Conservation (phyloP, 2,329 filamentous ascomycete genomes). For the Cladobotryum mycophilum region DNA sequence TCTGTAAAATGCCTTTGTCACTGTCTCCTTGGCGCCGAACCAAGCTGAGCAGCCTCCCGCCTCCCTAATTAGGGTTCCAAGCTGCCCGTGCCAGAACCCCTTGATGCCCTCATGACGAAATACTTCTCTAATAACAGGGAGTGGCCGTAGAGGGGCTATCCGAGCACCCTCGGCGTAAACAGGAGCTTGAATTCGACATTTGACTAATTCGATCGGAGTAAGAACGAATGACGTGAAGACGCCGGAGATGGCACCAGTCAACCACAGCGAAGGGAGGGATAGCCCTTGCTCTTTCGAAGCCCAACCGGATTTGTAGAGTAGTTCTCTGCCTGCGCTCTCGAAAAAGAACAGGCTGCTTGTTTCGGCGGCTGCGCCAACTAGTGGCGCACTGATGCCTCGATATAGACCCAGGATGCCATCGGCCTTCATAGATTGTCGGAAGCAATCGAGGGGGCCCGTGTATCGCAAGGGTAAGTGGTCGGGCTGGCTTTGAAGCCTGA, state of each 20-base stretch:
- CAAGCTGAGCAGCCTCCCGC: slow-evolving; percentile 89
- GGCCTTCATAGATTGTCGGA: slow-evolving; percentile 72
- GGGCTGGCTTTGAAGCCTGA: slow-evolving; percentile 92
- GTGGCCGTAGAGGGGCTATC: slow-evolving; percentile 51
- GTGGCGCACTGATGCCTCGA: slow-evolving; percentile 83
- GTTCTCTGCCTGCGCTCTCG: slow-evolving; percentile 67
- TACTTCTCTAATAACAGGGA: slow-evolving; percentile 69
- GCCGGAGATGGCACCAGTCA: slow-evolving; percentile 80
- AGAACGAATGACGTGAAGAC: slow-evolving; percentile 85
- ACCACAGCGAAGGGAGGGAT: slow-evolving; percentile 66
- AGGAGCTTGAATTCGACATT: slow-evolving; percentile 94
- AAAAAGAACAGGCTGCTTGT: slow-evolving; percentile 91
- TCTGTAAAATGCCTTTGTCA: slow-evolving; percentile 62
- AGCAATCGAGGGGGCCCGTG: slow-evolving; percentile 84
- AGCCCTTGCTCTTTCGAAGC: slow-evolving; percentile 52
- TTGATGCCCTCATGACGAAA: slow-evolving; percentile 74
- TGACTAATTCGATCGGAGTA: slow-evolving; percentile 93
- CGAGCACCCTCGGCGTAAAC: slow-evolving; percentile 34
- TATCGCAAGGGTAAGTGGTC: slow-evolving; percentile 77
- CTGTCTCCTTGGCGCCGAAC: slow-evolving; percentile 88
- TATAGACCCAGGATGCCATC: slow-evolving; percentile 83
- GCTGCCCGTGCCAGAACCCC: slow-evolving; percentile 93
- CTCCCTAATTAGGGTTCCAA: slow-evolving; percentile 89
- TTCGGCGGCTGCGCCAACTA: slow-evolving; percentile 86
- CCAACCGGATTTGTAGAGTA: slow-evolving; percentile 49